A percentile compares a stretch with the other conserved stretches of the same genome.
Evolutionary conservation across 345 rosid species (phyloP).

Genomic region (Gossypium sturtianum): DNA sequence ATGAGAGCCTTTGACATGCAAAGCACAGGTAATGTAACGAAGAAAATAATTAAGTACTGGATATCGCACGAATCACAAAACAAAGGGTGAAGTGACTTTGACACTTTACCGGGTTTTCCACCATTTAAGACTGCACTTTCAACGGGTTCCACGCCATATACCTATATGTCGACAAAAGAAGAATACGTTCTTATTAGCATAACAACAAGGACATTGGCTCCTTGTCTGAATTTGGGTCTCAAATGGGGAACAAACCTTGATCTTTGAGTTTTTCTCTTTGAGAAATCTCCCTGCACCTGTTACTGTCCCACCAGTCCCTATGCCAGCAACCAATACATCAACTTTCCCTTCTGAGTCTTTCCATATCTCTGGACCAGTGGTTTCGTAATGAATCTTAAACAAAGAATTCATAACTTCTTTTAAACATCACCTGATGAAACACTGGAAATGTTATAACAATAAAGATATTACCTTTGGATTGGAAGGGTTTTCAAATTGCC

Average conservation of each 20-base stretch:
- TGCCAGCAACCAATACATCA: constrained; percentile 42
- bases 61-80: background rate
- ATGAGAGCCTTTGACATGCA: constrained; percentile 36
- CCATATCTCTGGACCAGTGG: constrained; percentile 83
- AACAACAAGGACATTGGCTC: background rate
- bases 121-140: constrained; percentile 32
- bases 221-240: background rate
- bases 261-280: background rate
- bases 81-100: background rate
- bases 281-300: background rate
- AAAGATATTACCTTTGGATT: constrained; percentile 49
- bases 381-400: constrained; percentile 65
- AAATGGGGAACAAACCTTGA: background rate
- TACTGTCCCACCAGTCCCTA: constrained; percentile 62
- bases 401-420: constrained; percentile 13
- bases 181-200: background rate
- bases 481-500: constrained; percentile 27
- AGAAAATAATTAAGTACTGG: background rate
- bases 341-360: constrained; percentile 46
- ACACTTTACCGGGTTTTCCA: background rate
- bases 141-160: constrained; percentile 38
- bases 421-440: constrained; percentile 32
- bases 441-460: background rate
- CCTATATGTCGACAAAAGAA: constrained; percentile 14
- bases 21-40: background rate